Conservation (phyloP, 1,139 yeast species). For the Hemisphaericaspora xylofermentans region DNA sequence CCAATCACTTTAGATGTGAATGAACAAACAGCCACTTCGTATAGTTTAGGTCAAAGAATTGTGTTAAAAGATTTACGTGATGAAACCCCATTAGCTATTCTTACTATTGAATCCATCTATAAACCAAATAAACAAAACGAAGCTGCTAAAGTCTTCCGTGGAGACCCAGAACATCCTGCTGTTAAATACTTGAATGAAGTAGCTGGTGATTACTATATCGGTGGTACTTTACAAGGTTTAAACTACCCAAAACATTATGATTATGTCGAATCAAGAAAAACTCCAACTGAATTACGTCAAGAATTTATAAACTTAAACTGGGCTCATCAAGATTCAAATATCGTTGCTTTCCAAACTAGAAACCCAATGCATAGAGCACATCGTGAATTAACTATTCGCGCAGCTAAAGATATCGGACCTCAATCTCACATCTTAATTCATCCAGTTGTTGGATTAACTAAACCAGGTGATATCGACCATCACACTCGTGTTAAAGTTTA, state of each 20-base stretch:
- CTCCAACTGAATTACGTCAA: conserved; percentile 85
- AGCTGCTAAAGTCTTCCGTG: conserved; percentile 87
- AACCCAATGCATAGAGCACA: conserved; percentile 99
- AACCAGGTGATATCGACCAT: conserved; percentile 97
- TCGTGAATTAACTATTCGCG: conserved; percentile 92
- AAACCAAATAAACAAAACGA: conserved; percentile 76
- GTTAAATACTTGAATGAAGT: conserved; percentile 66
- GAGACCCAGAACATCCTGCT: conserved; percentile 98
- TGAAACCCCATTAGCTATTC: conserved; percentile 74
- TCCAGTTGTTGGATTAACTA: conserved; percentile 95
- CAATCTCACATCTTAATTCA: conserved; percentile 77
- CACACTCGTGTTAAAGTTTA: conserved; percentile 96
- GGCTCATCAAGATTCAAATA: conserved; percentile 54
- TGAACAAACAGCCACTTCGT: conserved; percentile 47
- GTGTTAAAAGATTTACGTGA: conserved; percentile 83
- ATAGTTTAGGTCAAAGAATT: conserved; percentile 59
- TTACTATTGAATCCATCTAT: conserved; percentile 77
- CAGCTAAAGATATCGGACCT: conserved; percentile 60
- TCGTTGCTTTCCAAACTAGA: conserved; percentile 97
- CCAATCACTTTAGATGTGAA: conserved; percentile 88
- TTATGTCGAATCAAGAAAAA: conserved; percentile 80
- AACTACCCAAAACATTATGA: conserved; percentile 87
- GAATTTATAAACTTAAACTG: conserved; percentile 82
- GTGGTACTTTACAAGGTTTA: conserved; percentile 85
- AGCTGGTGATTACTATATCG: conserved; percentile 83